Evolutionary conservation across 2,329 filamentous ascomycete species (phyloP), one percentile per base, ranked within the genome.

Genomic region (Colletotrichum viniferum): DNA sequence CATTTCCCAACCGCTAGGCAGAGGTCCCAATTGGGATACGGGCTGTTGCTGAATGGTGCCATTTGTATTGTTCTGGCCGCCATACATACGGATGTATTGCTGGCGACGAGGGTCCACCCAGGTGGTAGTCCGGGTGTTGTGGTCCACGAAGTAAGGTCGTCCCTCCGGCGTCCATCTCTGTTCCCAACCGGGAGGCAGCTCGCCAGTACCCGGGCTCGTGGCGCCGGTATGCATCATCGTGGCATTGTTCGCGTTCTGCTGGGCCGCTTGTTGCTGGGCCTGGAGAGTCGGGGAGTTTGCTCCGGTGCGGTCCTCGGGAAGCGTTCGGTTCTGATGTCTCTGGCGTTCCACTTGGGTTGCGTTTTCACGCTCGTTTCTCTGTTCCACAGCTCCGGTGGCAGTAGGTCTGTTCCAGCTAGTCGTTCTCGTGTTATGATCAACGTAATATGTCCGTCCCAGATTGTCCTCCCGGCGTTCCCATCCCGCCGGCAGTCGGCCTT

Each of bases 1-100:
- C 97, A 99, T 99, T 89, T 99, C 97, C 97, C 97, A 99, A 4
- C 97, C 97, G 81, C 97, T 98, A 4, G 97, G 97, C 63, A 99
- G 86, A 30, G 97, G 97, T 5, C 97, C 97, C 61, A 99, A 91
- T 84, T 99, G 97, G 3, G 97, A 98, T 3, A 99, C 97, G 1
- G 97, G 96, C 85, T 99, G 97, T 83, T 98, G 96, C 85, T 98
- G 96, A 78, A 98, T 98, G 69, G 93, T 94, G 63, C 95, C 96
- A 80, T 93, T 96, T 79, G 92, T 92, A 77, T 94, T 94, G 84
- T 95, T 97, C 80, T 96, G 95, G 3, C 96, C 96, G 36, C 91
- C 91, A 82, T 99, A 99, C 95, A 98, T 98, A 74, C 97, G 91
- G 76, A 99, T 98, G 86, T 98, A 99, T 84, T 99, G 97, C 85